These are phyloP conservation scores for Chytriomyces sp. DNA, from an alignment of 192 early-diverging fungal genomes.

Conservation along the genomic window DNA sequence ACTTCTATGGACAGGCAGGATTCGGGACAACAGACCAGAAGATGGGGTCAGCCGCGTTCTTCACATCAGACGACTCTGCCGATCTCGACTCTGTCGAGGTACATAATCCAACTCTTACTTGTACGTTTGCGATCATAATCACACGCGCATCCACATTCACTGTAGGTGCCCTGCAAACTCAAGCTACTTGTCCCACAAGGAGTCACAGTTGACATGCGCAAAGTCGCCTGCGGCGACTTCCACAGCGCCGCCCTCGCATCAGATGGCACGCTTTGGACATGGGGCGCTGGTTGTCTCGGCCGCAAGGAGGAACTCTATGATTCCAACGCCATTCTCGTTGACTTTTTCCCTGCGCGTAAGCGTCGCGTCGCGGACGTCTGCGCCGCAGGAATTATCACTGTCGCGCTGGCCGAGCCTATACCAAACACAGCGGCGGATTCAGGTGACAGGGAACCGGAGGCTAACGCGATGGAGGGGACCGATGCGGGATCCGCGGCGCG, in stretches of 20 bases:
- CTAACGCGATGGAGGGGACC: too few species aligned
- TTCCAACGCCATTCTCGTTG: constrained; percentile 35
- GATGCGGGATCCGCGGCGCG: too few species aligned
- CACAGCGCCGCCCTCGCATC: constrained; percentile 29
- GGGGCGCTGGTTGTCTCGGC: constrained; percentile 34
- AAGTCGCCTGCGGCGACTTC: constrained; percentile 38
- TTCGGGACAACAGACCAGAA: constrained; percentile 15
- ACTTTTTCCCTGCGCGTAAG: constrained; percentile 32
- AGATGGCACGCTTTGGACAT: constrained; percentile 30
- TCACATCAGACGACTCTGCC: constrained; percentile 28
- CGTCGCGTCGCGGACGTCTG: constrained; percentile 18
- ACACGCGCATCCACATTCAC: neutral
- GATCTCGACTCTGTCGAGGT: constrained; percentile 35
- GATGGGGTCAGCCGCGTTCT: constrained; percentile 13
- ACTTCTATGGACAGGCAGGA: constrained; percentile 45
- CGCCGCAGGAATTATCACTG: constrained; percentile 12
- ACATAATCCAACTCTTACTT: neutral
- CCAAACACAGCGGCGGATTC: neutral
- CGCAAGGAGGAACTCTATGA: constrained; percentile 41
- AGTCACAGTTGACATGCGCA: constrained; percentile 1
- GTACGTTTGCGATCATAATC: neutral
- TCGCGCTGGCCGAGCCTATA: constrained; percentile 22
- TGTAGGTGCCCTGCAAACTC: constrained; percentile 5
- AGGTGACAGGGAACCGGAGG: neutral
- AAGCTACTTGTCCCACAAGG: neutral